Percentiles rank a stretch among this genome's conserved stretches.
These are phyloP conservation scores for Rhynchospora breviuscula DNA, from an alignment of 176 grass and related monocot genomes.

Conservation along the genomic window DNA sequence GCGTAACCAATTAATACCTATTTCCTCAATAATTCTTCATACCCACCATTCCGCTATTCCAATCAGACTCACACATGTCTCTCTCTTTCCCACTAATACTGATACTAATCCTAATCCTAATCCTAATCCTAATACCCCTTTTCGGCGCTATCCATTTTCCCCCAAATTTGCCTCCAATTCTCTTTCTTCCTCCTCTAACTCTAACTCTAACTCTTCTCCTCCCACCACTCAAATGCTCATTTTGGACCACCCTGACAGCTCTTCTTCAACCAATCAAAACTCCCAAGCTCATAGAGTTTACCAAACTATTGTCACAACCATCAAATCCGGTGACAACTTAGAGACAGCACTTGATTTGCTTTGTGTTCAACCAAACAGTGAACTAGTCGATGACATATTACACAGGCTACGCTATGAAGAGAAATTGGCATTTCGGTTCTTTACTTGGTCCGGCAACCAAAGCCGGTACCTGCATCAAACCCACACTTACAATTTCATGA, in stretches of 20 bases:
- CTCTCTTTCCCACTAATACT: no score
- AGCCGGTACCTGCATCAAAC: conserved; percentile 58
- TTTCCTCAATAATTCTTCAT: no score
- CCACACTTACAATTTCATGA: conserved; percentile 59
- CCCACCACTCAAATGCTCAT: conserved; percentile 9
- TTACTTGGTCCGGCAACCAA: conserved; percentile 57
- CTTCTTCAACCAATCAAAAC: not conserved
- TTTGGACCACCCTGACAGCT: conserved; percentile 2
- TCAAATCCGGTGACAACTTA: not conserved
- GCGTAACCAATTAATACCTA: no score
- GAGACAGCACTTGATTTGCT: conserved; percentile 30
- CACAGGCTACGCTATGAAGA: conserved; percentile 78
- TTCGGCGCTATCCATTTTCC: not conserved
- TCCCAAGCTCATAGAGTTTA: conserved; percentile 25
- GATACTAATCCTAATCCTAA: no score
- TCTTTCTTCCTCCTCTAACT: conserved; percentile 1
- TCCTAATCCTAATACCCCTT: not conserved
- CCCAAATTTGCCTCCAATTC: not conserved
- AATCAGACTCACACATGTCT: no score
- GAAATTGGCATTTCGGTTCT: conserved; percentile 82
- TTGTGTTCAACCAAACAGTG: conserved; percentile 46
- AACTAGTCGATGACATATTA: conserved; percentile 56
- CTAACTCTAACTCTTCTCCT: not conserved
- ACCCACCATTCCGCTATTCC: no score
- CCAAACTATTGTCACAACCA: conserved; percentile 25